Percentiles rank a stretch among this genome's conserved stretches.
Evolutionary conservation across 1,284 basidiomycete species (phyloP).

Genomic region (Binderoboletus segoi): DNA sequence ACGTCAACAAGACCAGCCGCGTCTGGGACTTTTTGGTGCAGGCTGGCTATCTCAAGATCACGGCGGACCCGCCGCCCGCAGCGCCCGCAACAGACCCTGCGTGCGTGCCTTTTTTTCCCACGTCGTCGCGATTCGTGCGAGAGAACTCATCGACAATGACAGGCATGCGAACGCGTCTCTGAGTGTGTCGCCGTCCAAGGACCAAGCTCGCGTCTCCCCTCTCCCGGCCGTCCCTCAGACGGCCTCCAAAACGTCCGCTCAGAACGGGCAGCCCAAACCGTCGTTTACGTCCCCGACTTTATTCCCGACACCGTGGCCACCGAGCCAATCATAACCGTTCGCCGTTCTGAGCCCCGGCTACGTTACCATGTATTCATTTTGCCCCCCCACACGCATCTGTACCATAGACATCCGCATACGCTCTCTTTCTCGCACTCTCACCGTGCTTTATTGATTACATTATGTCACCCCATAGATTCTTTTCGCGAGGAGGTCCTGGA

Average conservation of each 20-base stretch:
- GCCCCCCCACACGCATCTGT: slow-evolving; percentile 25
- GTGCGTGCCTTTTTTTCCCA: slow-evolving; percentile 11
- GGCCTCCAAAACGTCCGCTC: slow-evolving; percentile 23
- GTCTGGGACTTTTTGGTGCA: slow-evolving; percentile 90
- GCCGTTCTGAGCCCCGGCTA: background rate
- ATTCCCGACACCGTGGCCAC: slow-evolving; percentile 26
- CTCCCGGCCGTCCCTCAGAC: slow-evolving; percentile 22
- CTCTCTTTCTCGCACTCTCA: background rate
- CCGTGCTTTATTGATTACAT: slow-evolving; percentile 5
- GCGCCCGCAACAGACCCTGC: slow-evolving; percentile 16
- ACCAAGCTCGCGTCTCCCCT: slow-evolving; percentile 33
- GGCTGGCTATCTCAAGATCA: slow-evolving; percentile 71
- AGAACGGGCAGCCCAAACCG: slow-evolving; percentile 28
- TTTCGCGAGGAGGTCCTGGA: slow-evolving; percentile 52
- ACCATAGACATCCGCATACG: slow-evolving; percentile 28
- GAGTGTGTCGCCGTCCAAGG: slow-evolving; percentile 44
- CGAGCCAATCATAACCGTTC: slow-evolving; percentile 13
- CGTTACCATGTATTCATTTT: slow-evolving; percentile 9
- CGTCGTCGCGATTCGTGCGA: too few species aligned
- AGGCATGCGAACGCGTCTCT: slow-evolving; percentile 30
- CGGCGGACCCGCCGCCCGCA: slow-evolving; percentile 43
- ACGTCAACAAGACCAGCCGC: slow-evolving; percentile 87
- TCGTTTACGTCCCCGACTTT: slow-evolving; percentile 27
- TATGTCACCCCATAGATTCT: slow-evolving; percentile 5
- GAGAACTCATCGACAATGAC: background rate